A percentile compares a stretch with the other conserved stretches of the same genome.
Conservation (phyloP, 257 asterid species). For the Ehretia macrophylla region DNA sequence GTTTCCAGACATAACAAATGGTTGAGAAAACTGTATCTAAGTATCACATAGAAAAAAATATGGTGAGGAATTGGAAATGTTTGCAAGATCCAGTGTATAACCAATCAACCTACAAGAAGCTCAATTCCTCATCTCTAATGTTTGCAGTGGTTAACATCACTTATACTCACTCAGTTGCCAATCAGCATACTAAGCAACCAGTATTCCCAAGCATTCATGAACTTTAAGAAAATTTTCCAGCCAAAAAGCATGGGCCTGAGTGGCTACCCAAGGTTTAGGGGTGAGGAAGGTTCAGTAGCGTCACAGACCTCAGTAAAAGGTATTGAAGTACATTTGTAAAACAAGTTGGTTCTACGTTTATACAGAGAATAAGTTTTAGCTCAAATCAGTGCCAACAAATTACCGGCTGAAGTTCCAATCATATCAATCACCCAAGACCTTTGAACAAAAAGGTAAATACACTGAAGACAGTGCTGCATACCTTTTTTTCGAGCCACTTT, state of each 20-base stretch:
- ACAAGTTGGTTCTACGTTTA: not conserved
- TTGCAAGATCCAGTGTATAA: not conserved
- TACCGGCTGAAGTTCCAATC: no score
- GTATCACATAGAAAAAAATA: slow-evolving; percentile 4
- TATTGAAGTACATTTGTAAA: not conserved
- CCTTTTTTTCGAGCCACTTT: slow-evolving; percentile 68
- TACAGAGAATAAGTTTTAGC: no score
- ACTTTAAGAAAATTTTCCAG: no score
- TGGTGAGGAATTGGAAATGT: not conserved
- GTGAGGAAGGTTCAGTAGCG: not conserved
- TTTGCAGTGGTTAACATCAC: no score
- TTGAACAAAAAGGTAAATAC: not conserved
- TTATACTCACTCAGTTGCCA: no score
- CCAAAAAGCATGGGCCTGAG: not conserved
- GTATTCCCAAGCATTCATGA: no score
- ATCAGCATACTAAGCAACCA: no score
- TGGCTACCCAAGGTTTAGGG: not conserved
- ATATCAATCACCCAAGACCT: not conserved
- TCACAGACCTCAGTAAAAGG: not conserved
- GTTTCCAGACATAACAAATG: not conserved
- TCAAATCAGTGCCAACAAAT: no score
- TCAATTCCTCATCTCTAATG: not conserved
- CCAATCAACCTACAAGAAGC: not conserved
- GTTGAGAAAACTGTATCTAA: not conserved
- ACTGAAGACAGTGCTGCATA: slow-evolving; percentile 15